Evolutionary conservation across 257 asterid genomes (phyloP).

Genomic region (Forsythia suspensa): DNA sequence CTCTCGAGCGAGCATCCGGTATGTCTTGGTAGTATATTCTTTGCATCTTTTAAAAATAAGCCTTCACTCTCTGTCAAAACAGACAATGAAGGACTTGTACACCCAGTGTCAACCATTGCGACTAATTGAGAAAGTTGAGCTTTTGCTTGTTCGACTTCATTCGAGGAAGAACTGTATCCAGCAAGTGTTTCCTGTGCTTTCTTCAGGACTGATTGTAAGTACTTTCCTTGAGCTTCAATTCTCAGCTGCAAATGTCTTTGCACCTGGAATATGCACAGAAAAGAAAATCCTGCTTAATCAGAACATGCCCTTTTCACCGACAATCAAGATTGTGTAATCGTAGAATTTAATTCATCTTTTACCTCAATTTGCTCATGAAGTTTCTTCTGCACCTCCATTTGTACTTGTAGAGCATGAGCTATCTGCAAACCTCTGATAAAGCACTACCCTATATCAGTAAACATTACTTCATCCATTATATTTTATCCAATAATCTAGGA

Average conservation of each 20-base stretch:
- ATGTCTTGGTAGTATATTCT: conserved; percentile 23
- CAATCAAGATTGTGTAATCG: neutral
- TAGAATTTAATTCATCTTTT: neutral
- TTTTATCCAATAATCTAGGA: neutral
- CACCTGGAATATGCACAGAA: conserved; percentile 43
- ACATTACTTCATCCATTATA: neutral
- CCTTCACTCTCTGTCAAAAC: conserved; percentile 61
- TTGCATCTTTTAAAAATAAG: conserved; percentile 31
- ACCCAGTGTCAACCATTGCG: conserved; percentile 68
- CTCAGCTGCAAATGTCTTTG: conserved; percentile 81
- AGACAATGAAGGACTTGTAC: conserved; percentile 62
- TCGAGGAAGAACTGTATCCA: conserved; percentile 52
- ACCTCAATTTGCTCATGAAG: conserved; percentile 92
- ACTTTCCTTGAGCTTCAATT: conserved; percentile 93
- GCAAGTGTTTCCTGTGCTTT: conserved; percentile 84
- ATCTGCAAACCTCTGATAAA: conserved; percentile 49
- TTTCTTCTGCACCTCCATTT: conserved; percentile 89
- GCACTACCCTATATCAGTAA: conserved; percentile 18
- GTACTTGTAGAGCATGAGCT: conserved; percentile 66
- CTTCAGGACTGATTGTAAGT: conserved; percentile 70
- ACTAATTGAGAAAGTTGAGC: conserved; percentile 70
- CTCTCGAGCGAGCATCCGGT: conserved; percentile 61
- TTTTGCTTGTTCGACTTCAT: conserved; percentile 63
- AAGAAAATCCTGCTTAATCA: neutral
- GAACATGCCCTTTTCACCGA: neutral